Evolutionary conservation across 2,329 filamentous ascomycete genomes (phyloP).

Genomic region (Pyricularia sp.): DNA sequence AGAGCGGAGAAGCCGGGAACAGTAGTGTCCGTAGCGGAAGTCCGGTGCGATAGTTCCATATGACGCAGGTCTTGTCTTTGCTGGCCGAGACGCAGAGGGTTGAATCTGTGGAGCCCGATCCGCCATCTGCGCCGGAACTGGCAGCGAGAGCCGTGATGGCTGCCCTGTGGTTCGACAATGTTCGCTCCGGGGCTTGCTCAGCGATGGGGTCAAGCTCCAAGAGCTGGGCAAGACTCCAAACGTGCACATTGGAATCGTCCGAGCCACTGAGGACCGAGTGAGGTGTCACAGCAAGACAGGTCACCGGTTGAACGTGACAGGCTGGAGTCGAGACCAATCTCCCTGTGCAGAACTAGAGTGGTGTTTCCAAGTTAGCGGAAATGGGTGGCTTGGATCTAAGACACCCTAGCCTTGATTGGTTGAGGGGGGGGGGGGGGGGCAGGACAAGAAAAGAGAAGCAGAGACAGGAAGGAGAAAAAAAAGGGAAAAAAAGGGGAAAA

Average conservation of each 20-base stretch:
- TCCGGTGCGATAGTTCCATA: conserved; percentile 87
- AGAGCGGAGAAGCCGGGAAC: conserved; percentile 63
- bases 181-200: conserved; percentile 62
- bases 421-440: not conserved
- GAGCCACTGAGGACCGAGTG: conserved; percentile 71
- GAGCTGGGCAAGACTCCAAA: conserved; percentile 76
- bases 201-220: conserved; percentile 47
- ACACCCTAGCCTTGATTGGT: not conserved
- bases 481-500: not conserved
- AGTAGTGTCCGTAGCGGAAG: conserved; percentile 72
- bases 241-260: conserved; percentile 80
- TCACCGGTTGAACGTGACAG: conserved; percentile 73
- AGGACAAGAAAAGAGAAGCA: not conserved
- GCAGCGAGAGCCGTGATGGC: conserved; percentile 59
- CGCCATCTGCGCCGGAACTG: not conserved
- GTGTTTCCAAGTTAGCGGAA: not conserved
- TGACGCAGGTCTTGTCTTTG: conserved; percentile 77
- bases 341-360: conserved; percentile 57
- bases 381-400: not conserved
- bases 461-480: not conserved
- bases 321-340: conserved; percentile 67
- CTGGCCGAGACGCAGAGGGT: conserved; percentile 80
- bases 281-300: conserved; percentile 62
- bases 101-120: conserved; percentile 34
- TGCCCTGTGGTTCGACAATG: conserved; percentile 68